Evolutionary conservation across 2,329 filamentous ascomycete species (phyloP).

Genomic region (Dactylellina leptospora): DNA sequence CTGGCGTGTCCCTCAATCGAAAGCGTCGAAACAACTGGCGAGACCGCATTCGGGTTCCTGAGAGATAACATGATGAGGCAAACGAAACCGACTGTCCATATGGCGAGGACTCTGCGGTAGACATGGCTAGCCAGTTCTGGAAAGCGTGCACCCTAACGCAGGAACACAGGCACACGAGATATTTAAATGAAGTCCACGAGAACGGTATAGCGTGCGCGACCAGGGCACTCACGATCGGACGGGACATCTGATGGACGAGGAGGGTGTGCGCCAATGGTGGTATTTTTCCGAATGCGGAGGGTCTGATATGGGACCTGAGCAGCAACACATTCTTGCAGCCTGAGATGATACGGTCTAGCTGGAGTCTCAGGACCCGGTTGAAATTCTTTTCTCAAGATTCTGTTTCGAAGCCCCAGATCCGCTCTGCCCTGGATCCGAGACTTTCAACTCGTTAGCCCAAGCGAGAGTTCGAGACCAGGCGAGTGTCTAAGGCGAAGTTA

Average conservation of each 20-base stretch:
- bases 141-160: slow-evolving; percentile 22
- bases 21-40: slow-evolving; percentile 19
- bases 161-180: slow-evolving; percentile 23
- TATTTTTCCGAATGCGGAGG: slow-evolving; percentile 35
- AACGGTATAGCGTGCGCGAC: slow-evolving; percentile 8
- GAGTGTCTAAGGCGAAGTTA: neutral
- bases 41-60: slow-evolving; percentile 24
- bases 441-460: neutral
- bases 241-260: neutral
- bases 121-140: slow-evolving; percentile 29
- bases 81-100: slow-evolving; percentile 18
- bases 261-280: neutral
- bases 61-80: neutral
- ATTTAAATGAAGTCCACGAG: neutral
- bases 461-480: neutral
- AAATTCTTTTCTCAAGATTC: neutral
- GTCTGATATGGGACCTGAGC: slow-evolving; percentile 2
- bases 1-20: slow-evolving; percentile 25
- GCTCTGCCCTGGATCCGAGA: neutral
- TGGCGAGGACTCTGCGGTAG: neutral
- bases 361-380: neutral
- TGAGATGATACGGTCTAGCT: neutral
- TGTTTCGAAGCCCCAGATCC: neutral
- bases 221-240: slow-evolving; percentile 3
- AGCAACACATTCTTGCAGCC: slow-evolving; percentile 29